These are phyloP conservation scores for Monilinia fructigena DNA, from an alignment of 2,329 filamentous ascomycete genomes.

Conservation along the genomic window DNA sequence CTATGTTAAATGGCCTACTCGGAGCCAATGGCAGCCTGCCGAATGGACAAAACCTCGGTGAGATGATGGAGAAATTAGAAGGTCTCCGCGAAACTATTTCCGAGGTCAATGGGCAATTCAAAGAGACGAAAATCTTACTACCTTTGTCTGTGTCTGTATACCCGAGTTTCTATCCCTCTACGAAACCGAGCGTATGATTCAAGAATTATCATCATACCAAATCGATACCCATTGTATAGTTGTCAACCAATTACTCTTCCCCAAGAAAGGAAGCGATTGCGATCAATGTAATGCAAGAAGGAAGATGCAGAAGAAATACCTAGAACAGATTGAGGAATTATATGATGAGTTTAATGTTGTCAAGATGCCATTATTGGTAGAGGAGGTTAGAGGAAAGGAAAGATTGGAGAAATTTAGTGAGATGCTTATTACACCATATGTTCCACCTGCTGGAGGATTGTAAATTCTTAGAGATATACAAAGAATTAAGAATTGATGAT, in stretches of 20 bases:
- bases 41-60: constrained; percentile 87
- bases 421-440: constrained; percentile 75
- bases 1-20: constrained; percentile 90
- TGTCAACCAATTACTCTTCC: constrained; percentile 96
- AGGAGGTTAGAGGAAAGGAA: constrained; percentile 95
- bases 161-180: constrained; percentile 95
- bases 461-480: constrained; percentile 27
- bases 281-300: constrained; percentile 92
- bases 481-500: constrained; percentile 23
- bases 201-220: constrained; percentile 87
- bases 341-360: constrained; percentile 99
- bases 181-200: constrained; percentile 99
- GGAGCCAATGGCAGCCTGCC: constrained; percentile 66
- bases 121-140: constrained; percentile 94
- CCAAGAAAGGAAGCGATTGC: constrained; percentile 78
- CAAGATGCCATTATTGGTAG: constrained; percentile 92
- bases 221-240: constrained; percentile 98
- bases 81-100: constrained; percentile 86
- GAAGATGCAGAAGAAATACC: constrained; percentile 99
- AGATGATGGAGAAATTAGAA: constrained; percentile 94
- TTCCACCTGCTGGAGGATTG: constrained; percentile 55
- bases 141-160: constrained; percentile 98
- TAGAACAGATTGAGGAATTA: constrained; percentile 96
- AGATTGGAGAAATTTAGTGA: constrained; percentile 87
- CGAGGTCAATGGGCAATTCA: constrained; percentile 98